phyloP scores from a whole-genome alignment of 169 alveolate species.

The Plasmodium vinckei region DNA sequence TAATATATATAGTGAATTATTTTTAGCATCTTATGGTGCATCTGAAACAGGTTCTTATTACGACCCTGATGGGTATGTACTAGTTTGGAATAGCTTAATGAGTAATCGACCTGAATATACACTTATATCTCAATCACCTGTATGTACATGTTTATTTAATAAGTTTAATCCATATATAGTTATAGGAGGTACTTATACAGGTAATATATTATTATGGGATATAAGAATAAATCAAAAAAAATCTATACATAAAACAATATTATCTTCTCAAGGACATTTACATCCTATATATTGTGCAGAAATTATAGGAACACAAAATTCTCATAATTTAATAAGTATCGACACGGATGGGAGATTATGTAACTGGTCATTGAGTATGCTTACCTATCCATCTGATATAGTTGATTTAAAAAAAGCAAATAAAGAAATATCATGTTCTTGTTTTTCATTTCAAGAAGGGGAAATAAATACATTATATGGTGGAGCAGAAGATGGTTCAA shows the following conservation, averaged over 20 bases:
- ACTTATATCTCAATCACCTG: constrained; percentile 89
- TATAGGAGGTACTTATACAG: constrained; percentile 93
- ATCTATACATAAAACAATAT: constrained; percentile 89
- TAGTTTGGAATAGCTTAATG: constrained; percentile 80
- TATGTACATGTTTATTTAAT: constrained; percentile 90
- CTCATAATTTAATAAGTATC: constrained; percentile 90
- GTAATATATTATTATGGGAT: constrained; percentile 93
- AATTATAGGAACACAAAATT: constrained; percentile 92
- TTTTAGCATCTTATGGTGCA: constrained; percentile 88
- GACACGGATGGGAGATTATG: constrained; percentile 93
- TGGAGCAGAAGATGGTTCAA: constrained; percentile 72
- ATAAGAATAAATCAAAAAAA: constrained; percentile 88
- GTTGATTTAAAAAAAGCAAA: constrained; percentile 76
- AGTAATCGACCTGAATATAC: constrained; percentile 91
- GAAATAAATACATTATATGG: constrained; percentile 74
- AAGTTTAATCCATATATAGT: constrained; percentile 90
- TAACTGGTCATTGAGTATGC: constrained; percentile 90
- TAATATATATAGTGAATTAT: constrained; percentile 78
- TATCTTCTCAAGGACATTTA: constrained; percentile 89
- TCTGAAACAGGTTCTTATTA: constrained; percentile 82
- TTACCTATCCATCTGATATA: constrained; percentile 88
- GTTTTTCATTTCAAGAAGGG: constrained; percentile 73
- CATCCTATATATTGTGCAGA: constrained; percentile 90
- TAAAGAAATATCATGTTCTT: constrained; percentile 53
- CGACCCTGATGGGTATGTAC: constrained; percentile 90